Evolutionary conservation across 2,329 filamentous ascomycete genomes (phyloP).

Genomic region (Botryotinia globosa): DNA sequence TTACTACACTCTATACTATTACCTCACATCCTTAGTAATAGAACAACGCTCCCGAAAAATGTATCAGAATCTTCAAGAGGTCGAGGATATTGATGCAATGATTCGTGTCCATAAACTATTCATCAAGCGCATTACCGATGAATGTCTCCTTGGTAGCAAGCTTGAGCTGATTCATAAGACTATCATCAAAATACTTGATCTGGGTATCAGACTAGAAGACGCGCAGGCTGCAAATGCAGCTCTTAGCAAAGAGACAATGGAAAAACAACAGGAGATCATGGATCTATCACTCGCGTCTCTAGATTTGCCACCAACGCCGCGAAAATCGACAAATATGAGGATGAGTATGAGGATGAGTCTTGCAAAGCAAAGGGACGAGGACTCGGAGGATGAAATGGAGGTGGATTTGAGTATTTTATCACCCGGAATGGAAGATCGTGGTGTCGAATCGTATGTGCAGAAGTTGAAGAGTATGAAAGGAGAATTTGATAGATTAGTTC

Average conservation of each 20-base stretch:
- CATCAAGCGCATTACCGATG: slow-evolving; percentile 59
- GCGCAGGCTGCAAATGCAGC: slow-evolving; percentile 44
- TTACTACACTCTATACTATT: slow-evolving; percentile 68
- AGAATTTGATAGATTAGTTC: slow-evolving; percentile 63
- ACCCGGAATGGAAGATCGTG: slow-evolving; percentile 32
- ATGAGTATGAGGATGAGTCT: slow-evolving; percentile 37
- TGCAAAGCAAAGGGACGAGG: neutral
- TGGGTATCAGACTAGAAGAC: slow-evolving; percentile 68
- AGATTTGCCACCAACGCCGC: slow-evolving; percentile 35
- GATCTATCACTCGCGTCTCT: slow-evolving; percentile 36
- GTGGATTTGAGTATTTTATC: slow-evolving; percentile 41
- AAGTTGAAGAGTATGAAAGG: slow-evolving; percentile 55
- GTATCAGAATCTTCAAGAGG: slow-evolving; percentile 52
- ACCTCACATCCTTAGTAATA: slow-evolving; percentile 72
- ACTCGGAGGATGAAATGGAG: slow-evolving; percentile 35
- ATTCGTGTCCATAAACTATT: slow-evolving; percentile 65
- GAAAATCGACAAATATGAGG: slow-evolving; percentile 30
- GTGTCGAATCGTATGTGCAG: slow-evolving; percentile 47
- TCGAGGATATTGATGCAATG: slow-evolving; percentile 79
- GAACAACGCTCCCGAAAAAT: slow-evolving; percentile 58
- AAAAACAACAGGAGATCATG: slow-evolving; percentile 35
- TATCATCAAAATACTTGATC: slow-evolving; percentile 72
- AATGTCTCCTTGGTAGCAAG: slow-evolving; percentile 67
- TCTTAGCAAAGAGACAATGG: slow-evolving; percentile 26
- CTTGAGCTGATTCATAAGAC: slow-evolving; percentile 69